Evolutionary conservation across 2,329 filamentous ascomycete species (phyloP).

Genomic region (Colletotrichum spaethianum): DNA sequence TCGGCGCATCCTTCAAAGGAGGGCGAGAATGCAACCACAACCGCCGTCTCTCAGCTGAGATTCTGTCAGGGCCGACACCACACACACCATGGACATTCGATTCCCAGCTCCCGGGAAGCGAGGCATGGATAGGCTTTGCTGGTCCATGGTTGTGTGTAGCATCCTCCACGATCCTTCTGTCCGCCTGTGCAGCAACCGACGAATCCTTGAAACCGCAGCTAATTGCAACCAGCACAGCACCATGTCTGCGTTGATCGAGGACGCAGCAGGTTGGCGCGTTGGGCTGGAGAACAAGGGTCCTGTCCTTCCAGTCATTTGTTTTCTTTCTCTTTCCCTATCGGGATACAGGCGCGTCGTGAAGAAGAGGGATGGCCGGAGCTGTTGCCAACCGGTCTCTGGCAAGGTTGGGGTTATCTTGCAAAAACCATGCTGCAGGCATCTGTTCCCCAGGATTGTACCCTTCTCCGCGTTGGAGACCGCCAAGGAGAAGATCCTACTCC

Average conservation of each 20-base stretch:
- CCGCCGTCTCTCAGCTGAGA: constrained; percentile 15
- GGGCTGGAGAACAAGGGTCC: not conserved
- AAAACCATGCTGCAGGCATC: constrained; percentile 14
- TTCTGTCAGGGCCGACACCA: constrained; percentile 14
- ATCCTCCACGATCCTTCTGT: not conserved
- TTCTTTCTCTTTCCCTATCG: not conserved
- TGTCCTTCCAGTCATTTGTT: too few species aligned
- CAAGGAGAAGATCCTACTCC: not conserved
- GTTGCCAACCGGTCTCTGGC: not conserved
- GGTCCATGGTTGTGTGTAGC: not conserved
- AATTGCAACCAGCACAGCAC: constrained; percentile 13
- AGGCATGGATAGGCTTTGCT: constrained; percentile 4
- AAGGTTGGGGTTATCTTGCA: not conserved
- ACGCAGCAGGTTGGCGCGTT: not conserved
- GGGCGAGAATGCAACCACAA: not conserved
- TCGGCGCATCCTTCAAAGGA: constrained; percentile 21
- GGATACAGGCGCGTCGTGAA: not conserved
- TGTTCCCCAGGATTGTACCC: constrained; percentile 31
- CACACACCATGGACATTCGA: constrained; percentile 20
- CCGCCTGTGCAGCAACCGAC: not conserved
- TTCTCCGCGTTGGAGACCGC: constrained; percentile 22
- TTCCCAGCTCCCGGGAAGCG: constrained; percentile 9
- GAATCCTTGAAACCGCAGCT: constrained; percentile 14
- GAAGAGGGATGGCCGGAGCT: not conserved
- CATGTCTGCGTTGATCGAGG: not conserved